These are phyloP conservation scores for Hippophae gyantsensis DNA, from an alignment of 306 rosid genomes.

Conservation along the genomic window DNA sequence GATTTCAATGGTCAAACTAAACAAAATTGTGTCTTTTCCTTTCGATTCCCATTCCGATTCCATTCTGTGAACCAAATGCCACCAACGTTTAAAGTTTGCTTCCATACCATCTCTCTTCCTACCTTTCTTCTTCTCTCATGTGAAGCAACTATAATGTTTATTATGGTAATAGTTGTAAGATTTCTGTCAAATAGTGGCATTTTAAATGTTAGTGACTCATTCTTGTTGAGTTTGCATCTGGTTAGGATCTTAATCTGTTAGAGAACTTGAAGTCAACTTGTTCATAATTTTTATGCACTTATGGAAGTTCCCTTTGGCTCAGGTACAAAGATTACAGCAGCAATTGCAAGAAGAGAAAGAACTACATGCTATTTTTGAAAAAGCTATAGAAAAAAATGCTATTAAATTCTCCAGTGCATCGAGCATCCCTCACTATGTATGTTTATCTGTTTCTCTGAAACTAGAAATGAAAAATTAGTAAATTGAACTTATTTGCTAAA, in stretches of 20 bases:
- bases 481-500: background rate
- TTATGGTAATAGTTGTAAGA: no score
- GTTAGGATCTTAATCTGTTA: background rate
- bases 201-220: no score
- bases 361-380: slow-evolving; percentile 42
- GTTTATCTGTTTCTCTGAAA: slow-evolving; percentile 13
- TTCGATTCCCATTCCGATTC: no score
- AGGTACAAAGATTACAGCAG: slow-evolving; percentile 47
- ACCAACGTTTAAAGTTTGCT: no score
- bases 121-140: no score
- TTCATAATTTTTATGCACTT: slow-evolving; percentile 4
- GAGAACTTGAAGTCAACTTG: background rate
- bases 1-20: no score
- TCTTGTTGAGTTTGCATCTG: background rate
- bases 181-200: no score
- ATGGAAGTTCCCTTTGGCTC: slow-evolving; percentile 13
- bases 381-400: slow-evolving; percentile 37
- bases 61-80: no score
- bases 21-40: no score
- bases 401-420: slow-evolving; percentile 23
- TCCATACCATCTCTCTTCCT: no score
- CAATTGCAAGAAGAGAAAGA: slow-evolving; percentile 50
- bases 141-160: no score
- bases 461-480: slow-evolving; percentile 6
- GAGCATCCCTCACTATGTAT: slow-evolving; percentile 44